Percentiles rank a stretch among this genome's conserved stretches.
These are phyloP conservation scores for Colletotrichum falcatum DNA, from an alignment of 2,329 filamentous ascomycete genomes.

Conservation along the genomic window DNA sequence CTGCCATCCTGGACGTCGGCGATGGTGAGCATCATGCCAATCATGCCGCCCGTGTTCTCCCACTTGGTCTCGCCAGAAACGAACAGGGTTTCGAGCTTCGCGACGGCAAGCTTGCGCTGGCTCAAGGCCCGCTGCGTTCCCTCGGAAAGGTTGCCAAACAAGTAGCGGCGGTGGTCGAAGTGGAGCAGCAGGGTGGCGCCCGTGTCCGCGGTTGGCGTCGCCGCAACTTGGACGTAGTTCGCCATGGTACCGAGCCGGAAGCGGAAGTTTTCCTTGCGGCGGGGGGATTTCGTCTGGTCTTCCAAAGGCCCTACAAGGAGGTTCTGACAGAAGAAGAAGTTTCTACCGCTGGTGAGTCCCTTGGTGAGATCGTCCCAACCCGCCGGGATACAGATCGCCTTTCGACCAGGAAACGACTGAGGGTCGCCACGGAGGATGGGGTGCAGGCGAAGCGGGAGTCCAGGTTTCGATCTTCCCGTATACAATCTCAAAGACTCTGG, in stretches of 20 bases:
- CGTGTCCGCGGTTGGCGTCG: constrained; percentile 89
- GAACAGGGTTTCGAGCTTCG: constrained; percentile 81
- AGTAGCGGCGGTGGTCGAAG: constrained; percentile 84
- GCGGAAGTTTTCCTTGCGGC: not conserved
- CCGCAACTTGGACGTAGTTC: constrained; percentile 79
- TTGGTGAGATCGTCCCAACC: constrained; percentile 1
- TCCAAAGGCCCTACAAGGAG: not conserved
- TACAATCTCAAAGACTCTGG: not conserved
- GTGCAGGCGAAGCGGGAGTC: no score
- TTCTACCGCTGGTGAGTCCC: not conserved
- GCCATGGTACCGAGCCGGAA: constrained; percentile 68
- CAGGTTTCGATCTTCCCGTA: not conserved
- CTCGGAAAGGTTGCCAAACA: constrained; percentile 86
- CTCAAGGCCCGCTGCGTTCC: constrained; percentile 83
- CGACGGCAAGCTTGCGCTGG: constrained; percentile 74
- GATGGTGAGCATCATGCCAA: constrained; percentile 87
- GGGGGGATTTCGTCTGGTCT: not conserved
- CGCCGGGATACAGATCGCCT: not conserved
- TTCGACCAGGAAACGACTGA: constrained; percentile 1
- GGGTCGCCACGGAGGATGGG: constrained; percentile 9
- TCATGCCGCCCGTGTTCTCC: constrained; percentile 81
- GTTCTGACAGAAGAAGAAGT: not conserved
- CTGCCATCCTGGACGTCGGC: constrained; percentile 73
- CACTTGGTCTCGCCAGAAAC: constrained; percentile 83
- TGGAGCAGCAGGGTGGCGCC: constrained; percentile 83